Base-by-base conservation (phyloP, 192 early-diverging fungal species). In the Coemansia sp. region DNA sequence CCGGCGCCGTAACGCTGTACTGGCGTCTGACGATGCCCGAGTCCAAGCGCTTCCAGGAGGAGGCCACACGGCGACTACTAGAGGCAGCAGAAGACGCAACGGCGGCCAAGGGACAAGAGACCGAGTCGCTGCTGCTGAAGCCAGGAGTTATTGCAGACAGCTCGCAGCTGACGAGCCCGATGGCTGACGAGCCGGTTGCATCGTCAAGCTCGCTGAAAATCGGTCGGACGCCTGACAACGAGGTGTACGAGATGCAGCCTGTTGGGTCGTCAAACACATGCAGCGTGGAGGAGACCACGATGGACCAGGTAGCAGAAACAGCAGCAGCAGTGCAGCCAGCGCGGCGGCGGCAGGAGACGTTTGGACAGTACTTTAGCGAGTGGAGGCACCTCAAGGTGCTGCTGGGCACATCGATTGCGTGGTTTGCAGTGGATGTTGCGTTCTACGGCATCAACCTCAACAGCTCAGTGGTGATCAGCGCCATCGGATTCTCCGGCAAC, bases 361-460 rank as follows among this genome's bases (percentile, higher is more conserved):
- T 93, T 42, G 19, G 13, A 30, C 61, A 64, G 54, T 88, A 94
- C 77, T 95, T 94, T 67, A 74, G 85, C 20, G 57, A 89, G 60
- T 92, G 92, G 91, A 66, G 83, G 55, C 88, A 98, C 76, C 74
- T 82, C 54, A 93, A 90, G 80, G 77, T 92, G 38, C 85, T 98
- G 15, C 65, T 91, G 50, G 87, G 89, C 63, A 87, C 89, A 17
- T 81, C 88, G 20, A 69, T 89, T 36, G 80, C 87, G 41, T 93
- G 91, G 91, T 91, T 91, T 74, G 70, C 82, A 13, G 79, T 92
- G 27, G 91, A 93, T 67, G 81, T 93, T 11, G 91, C 89, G n/a
- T 93, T 87, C 72, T 93, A 93, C 62, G 91, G 91, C 50, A 84
- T 91, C 57, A 90, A 91, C 65, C 77, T 93, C 44, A 93, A 93